Evolutionary conservation across 164 flowering plant genomes (phyloP).

Genomic region (Cinnamomum chago): DNA sequence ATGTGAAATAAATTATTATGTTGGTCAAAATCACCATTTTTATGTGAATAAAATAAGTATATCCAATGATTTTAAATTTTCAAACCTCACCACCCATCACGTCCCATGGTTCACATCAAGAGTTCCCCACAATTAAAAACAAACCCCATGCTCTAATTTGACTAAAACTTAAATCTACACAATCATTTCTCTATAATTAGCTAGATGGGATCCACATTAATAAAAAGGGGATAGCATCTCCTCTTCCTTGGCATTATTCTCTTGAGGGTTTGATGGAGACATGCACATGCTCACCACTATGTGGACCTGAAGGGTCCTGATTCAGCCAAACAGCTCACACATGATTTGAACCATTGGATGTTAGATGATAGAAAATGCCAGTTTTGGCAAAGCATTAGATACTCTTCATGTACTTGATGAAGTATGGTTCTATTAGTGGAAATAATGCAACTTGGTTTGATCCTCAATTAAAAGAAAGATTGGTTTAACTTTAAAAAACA

Average conservation of each 20-base stretch:
- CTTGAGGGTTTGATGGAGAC: neutral
- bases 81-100: too few species aligned
- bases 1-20: too few species aligned
- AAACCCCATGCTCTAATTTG: too few species aligned
- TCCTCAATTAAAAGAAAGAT: too few species aligned
- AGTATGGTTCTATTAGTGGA: neutral
- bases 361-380: neutral
- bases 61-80: too few species aligned
- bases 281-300: neutral
- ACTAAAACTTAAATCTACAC: too few species aligned
- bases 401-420: neutral
- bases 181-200: neutral
- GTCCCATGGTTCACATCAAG: too few species aligned
- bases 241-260: neutral
- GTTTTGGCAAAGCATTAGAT: conserved; percentile 5
- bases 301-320: neutral
- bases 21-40: too few species aligned
- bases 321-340: neutral
- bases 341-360: neutral
- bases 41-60: too few species aligned
- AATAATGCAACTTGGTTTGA: neutral
- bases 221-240: neutral
- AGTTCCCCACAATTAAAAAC: too few species aligned
- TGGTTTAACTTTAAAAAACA: too few species aligned
- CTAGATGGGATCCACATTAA: neutral